Evolutionary conservation across 306 rosid species (phyloP).

Genomic region (Abrus pulchellus): DNA sequence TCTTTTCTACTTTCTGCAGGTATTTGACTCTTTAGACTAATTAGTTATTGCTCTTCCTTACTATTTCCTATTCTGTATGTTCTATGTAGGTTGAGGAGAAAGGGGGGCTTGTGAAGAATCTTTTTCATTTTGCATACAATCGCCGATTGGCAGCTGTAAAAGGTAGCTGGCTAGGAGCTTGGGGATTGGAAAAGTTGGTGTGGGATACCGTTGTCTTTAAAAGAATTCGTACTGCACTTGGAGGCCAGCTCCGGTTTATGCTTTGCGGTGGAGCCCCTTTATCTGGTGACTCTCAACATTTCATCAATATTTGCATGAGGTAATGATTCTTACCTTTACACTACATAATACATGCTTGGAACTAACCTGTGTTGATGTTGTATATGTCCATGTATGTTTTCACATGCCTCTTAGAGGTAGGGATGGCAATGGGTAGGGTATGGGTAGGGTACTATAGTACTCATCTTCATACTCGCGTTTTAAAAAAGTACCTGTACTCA

Average conservation of each 20-base stretch:
- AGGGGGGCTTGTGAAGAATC: conserved; percentile 71
- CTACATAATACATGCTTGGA: conserved; percentile 37
- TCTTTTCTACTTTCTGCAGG: background rate
- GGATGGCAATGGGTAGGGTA: no score
- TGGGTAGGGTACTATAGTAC: no score
- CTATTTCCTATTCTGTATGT: conserved; percentile 42
- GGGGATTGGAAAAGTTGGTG: conserved; percentile 80
- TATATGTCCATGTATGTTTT: background rate
- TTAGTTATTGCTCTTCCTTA: background rate
- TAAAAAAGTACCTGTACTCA: no score
- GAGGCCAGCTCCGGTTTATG: conserved; percentile 79
- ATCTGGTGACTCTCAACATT: conserved; percentile 82
- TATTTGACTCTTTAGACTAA: conserved; percentile 13
- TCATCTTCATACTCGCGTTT: no score
- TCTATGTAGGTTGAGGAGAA: conserved; percentile 74
- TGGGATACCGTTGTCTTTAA: conserved; percentile 81
- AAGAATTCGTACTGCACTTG: conserved; percentile 68
- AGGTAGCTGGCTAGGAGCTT: conserved; percentile 99
- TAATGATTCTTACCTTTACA: conserved; percentile 48
- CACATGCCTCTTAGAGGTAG: background rate
- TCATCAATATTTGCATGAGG: conserved; percentile 95
- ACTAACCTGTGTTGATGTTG: background rate
- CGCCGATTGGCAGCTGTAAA: conserved; percentile 77
- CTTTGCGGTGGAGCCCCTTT: conserved; percentile 97
- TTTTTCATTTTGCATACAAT: conserved; percentile 69